Evolutionary conservation across 768 basidiomycete genomes (phyloP), one percentile per base, ranked within the genome.

Genomic region (Boletus sp.): DNA sequence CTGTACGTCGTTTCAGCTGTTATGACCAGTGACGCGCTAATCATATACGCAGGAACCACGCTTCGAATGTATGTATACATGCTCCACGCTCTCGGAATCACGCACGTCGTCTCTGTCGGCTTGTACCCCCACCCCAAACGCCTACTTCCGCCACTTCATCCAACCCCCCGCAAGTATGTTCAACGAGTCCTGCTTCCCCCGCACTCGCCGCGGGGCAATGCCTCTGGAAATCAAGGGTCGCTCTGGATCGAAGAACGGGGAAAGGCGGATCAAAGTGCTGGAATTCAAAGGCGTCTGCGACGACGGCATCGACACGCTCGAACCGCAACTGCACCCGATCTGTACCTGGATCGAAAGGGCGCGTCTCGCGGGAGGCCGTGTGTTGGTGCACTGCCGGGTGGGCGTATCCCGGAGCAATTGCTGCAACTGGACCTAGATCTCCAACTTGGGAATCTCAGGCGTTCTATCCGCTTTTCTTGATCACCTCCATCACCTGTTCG

Each of bases 291-390:
- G 90, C 40, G 86, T 97, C 29, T 91, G 92, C 67, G 96, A 98
- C 72, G 96, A 98, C 69, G 96, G 96, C 5, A 96, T 97, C 70
- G 94, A 96, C 73, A 92, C 91, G 30, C 82, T 98, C 30, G 87
- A 92, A 65, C 92, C 91, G 7, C 88, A 94, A 72, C 81, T 98
- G 33, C 85, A 85, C 57, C 87, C 89, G 3, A 90, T 96, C 41
- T 93, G 93, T 67, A 88, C 87, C 46, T 98, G 94, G 92, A 98
- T 98, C 64, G 93, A 96, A 65, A 80, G 83, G 50, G 96, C 94
- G 42, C 77, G 92, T 40, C n/a, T n/a, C n/a, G n/a, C n/a, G n/a
- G n/a, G n/a, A n/a, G n/a, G n/a, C n/a, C n/a, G n/a, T n/a, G n/a
- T n/a, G n/a, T n/a, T n/a, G n/a, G n/a, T n/a, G n/a, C n/a, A n/a